Base-by-base conservation (phyloP, 2,329 filamentous ascomycete genomes). In the Aspergillus niger region DNA sequence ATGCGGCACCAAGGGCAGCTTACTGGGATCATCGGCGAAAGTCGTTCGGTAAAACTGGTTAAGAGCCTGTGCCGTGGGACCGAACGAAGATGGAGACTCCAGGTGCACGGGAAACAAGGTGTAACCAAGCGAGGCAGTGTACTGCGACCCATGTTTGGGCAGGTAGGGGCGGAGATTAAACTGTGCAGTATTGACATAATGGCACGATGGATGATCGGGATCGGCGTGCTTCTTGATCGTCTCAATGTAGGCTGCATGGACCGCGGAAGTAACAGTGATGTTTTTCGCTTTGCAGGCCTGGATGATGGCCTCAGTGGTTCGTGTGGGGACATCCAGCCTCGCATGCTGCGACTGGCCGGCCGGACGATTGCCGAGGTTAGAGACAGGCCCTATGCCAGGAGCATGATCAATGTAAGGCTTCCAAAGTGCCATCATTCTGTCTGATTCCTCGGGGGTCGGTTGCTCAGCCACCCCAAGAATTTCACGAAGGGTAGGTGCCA, bases 221-320 rank as follows among this genome's bases (percentile, higher is more conserved):
- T 60, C 58, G 5, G 52, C 44, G 10, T 47, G 20, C 20, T 52
- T 47, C 8, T 26, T 10, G 10, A 60, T 44, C 30, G 38, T 44
- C 11, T 13, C 24, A n/a, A 56, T 26, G 7, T 51, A 56, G 10
- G 58, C 58, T 20, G 58, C 52, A 1, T 56, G 58, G 0, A 56
- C 26, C 2, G 58, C 58, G 3, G 58, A 38, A 1, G 52, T 56
- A 3, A 60, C 58, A 5, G 20, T 60, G 52, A 60, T 43, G 1
- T 36, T n/a, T 17, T 38, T 28, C 15, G 13, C 26, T n/a, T 60
- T 55, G 44, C 52, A 51, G 5, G 52, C 52, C 3, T 30, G n/a
- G 36, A 60, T 39, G 24, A 55, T 51, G 7, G 32, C 20, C 15
- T 49, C 36, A 3, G 55, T 58, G 1, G n/a, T 58, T 24, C 20